phyloP scores from a whole-genome alignment of 164 flowering plant genomes.

The Vitis cinerea region DNA sequence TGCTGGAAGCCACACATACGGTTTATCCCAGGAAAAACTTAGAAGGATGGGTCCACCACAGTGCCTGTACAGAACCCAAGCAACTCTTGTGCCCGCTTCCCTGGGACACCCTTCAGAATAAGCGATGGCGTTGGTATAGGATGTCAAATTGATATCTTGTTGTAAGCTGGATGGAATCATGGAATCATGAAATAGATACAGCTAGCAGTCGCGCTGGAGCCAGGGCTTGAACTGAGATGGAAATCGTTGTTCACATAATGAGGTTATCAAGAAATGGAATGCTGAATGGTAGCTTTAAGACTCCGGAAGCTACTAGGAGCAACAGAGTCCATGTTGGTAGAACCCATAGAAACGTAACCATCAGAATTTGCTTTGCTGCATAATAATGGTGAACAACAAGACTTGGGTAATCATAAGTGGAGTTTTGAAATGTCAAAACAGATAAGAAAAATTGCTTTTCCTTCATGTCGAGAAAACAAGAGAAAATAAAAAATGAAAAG shows the following conservation, averaged over 20 bases:
- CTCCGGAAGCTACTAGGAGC: conserved; percentile 62
- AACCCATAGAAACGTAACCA: conserved; percentile 40
- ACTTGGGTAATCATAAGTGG: neutral
- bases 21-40: too few species aligned
- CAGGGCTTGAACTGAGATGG: neutral
- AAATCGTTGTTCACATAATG: conserved; percentile 35
- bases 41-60: too few species aligned
- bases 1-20: too few species aligned
- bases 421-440: neutral
- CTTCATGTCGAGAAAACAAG: too few species aligned
- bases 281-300: conserved; percentile 59
- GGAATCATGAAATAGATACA: too few species aligned
- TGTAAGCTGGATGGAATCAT: too few species aligned
- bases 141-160: too few species aligned
- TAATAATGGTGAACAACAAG: neutral
- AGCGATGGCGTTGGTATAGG: too few species aligned
- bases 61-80: too few species aligned
- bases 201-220: neutral
- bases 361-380: conserved; percentile 60
- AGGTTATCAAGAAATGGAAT: conserved; percentile 58
- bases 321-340: conserved; percentile 57
- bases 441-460: too few species aligned
- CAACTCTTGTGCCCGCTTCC: too few species aligned
- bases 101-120: too few species aligned
- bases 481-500: neutral